phyloP scores from a whole-genome alignment of 2,329 filamentous ascomycete species.

The Chrysoporthe cubensis region DNA sequence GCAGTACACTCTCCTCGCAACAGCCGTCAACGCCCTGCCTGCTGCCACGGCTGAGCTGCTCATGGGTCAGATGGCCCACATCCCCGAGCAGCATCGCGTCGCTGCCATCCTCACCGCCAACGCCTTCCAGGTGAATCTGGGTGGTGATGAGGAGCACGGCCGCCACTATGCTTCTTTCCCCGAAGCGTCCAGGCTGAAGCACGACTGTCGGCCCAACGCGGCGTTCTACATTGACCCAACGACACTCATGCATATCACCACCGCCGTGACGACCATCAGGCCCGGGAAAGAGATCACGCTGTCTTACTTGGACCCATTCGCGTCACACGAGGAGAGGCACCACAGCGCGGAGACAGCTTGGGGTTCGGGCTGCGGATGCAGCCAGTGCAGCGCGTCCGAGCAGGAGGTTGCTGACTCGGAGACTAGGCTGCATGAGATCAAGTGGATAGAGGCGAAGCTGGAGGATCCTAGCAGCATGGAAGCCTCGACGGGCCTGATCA shows the following conservation, averaged over 20 bases:
- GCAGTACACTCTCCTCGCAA: conserved; percentile 25
- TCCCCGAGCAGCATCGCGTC: conserved; percentile 35
- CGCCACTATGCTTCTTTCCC: conserved; percentile 42
- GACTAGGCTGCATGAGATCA: conserved; percentile 37
- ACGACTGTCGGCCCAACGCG: conserved; percentile 46
- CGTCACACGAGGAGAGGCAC: conserved; percentile 36
- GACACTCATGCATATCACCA: conserved; percentile 42
- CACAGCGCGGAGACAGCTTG: conserved; percentile 36
- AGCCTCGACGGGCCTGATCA: conserved; percentile 37
- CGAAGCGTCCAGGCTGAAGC: conserved; percentile 42
- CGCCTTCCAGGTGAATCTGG: conserved; percentile 40
- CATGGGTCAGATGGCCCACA: conserved; percentile 34
- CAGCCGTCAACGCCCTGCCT: conserved; percentile 22
- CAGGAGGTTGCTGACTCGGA: conserved; percentile 37
- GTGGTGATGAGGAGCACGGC: conserved; percentile 30
- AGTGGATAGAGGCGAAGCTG: conserved; percentile 35
- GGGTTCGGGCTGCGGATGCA: conserved; percentile 44
- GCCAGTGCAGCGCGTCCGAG: conserved; percentile 35
- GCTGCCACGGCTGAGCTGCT: conserved; percentile 5
- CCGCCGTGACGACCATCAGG: conserved; percentile 42
- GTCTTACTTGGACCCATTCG: conserved; percentile 41
- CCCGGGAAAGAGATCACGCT: conserved; percentile 44
- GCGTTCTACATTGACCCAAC: conserved; percentile 41
- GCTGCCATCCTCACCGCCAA: conserved; percentile 41
- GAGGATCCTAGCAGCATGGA: conserved; percentile 29